Base-by-base conservation (phyloP, 2,329 filamentous ascomycete species). In the Biscogniauxia marginata region DNA sequence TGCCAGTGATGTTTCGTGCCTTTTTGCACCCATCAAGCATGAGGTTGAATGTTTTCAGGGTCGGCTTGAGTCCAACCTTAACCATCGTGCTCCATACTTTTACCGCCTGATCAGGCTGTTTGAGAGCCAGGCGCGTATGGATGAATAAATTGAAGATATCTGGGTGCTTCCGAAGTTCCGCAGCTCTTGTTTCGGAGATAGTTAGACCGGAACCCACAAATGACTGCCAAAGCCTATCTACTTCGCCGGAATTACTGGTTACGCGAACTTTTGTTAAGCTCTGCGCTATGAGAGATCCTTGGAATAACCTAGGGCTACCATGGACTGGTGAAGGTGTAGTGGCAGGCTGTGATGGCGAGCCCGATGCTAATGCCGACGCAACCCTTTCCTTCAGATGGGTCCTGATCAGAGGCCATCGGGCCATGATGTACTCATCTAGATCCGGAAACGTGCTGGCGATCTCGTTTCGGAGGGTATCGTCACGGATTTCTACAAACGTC, bases 1-100 rank as follows among this genome's bases (percentile, higher is more conserved):
- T 76, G 20, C 80, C 84, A n/a, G 75, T 70, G 0, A 77, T 62
- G 63, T 91, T 85, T 53, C 78, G 78, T 50, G 83, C 79, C 50
- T 77, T 79, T 66, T 81, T 83, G 72, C 86, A 91, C 1, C 90
- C 90, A 54, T 84, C 79, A 62, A 95, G 83, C 82, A 95, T 88
- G 46, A 83, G 76, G 43, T 85, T 88, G 83, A 89, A 95, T 0
- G 89, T 88, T 63, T 76, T 80, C 53, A 87, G 65, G 6, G 80
- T 85, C 13, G 89, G 87, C 54, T 75, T 70, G 24, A 88, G 68
- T 1, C 81, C 83, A 51, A 81, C 50, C 52, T 60, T 59, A 25
- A 62, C 58, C 7, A 70, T n/a, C 7, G 63, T 44, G 25, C 71
- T 46, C 73, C 68, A 67, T 16, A 57, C 65, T 1, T 19, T 20